Conservation (phyloP, 2,329 filamentous ascomycete species). For the Apiospora aurea region DNA sequence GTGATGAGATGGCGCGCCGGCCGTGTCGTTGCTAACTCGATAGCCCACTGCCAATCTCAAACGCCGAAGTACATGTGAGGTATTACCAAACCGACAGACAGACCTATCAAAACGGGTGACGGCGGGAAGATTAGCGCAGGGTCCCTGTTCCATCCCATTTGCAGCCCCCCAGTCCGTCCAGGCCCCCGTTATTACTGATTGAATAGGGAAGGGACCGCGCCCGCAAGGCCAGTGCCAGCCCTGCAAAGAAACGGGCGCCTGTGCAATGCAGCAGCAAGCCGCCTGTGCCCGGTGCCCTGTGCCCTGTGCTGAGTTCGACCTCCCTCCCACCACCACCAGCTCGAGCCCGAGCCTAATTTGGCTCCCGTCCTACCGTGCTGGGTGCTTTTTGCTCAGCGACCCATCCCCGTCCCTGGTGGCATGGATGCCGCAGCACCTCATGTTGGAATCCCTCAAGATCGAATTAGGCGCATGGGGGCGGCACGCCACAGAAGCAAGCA, state of each 20-base stretch:
- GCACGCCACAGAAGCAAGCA: conserved; percentile 1
- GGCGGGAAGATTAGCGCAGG: conserved; percentile 20
- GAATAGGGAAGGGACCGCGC: neutral
- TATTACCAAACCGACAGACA: neutral
- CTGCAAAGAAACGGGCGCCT: conserved; percentile 20
- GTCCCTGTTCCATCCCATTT: conserved; percentile 20
- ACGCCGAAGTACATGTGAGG: neutral
- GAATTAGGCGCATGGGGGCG: neutral
- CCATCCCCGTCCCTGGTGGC: neutral
- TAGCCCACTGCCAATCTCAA: neutral
- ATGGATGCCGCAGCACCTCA: neutral
- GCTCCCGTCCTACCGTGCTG: conserved; percentile 13
- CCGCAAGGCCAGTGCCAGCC: conserved; percentile 20
- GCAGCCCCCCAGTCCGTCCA: neutral
- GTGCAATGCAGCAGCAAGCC: neutral
- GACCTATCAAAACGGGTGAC: conserved; percentile 17
- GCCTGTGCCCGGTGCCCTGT: neutral
- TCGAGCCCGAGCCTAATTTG: conserved; percentile 14
- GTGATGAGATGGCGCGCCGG: neutral
- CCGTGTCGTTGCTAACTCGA: neutral
- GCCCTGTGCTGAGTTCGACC: neutral
- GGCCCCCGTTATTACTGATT: conserved; percentile 9
- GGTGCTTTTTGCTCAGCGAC: neutral
- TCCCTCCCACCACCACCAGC: neutral
- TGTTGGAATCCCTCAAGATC: neutral